These are phyloP conservation scores for Pseudonitzschia delicatissima DNA, from an alignment of 108 stramenopile genomes.

Conservation along the genomic window DNA sequence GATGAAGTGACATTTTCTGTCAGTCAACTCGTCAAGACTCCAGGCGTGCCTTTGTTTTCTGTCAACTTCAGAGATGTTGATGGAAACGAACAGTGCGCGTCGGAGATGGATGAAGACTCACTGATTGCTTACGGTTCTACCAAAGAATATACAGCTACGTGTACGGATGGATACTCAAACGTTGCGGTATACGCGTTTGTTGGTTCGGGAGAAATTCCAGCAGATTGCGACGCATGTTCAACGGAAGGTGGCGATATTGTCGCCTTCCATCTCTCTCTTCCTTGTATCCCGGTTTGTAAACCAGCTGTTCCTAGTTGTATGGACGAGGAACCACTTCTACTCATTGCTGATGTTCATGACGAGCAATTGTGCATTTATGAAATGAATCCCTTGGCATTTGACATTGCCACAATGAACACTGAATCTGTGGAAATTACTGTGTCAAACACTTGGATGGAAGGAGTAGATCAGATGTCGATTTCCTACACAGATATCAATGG, in stretches of 20 bases:
- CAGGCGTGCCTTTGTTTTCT: not conserved
- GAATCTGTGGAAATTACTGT: not conserved
- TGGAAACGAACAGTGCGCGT: not conserved
- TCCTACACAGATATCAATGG: not conserved
- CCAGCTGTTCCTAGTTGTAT: conserved; percentile 1
- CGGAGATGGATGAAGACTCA: not conserved
- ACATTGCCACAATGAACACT: not conserved
- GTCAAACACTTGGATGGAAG: not conserved
- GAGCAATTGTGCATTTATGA: not conserved
- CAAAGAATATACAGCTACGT: not conserved
- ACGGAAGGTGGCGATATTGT: not conserved
- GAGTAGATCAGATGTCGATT: not conserved
- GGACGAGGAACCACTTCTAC: not conserved
- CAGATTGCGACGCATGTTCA: not conserved
- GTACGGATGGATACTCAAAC: not conserved
- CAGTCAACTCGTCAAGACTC: not conserved
- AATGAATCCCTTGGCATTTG: not conserved
- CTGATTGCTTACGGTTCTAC: not conserved
- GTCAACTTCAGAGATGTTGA: not conserved
- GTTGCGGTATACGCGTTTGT: not conserved
- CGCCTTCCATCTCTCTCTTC: not conserved
- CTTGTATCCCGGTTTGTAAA: not conserved
- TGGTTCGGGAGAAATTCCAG: not conserved
- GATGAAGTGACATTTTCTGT: conserved; percentile 5
- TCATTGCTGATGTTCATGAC: not conserved